Evolutionary conservation across 176 grass and related monocot species (phyloP), one percentile per base, ranked within the genome.

Genomic region (Chrysopogon serrulatus): DNA sequence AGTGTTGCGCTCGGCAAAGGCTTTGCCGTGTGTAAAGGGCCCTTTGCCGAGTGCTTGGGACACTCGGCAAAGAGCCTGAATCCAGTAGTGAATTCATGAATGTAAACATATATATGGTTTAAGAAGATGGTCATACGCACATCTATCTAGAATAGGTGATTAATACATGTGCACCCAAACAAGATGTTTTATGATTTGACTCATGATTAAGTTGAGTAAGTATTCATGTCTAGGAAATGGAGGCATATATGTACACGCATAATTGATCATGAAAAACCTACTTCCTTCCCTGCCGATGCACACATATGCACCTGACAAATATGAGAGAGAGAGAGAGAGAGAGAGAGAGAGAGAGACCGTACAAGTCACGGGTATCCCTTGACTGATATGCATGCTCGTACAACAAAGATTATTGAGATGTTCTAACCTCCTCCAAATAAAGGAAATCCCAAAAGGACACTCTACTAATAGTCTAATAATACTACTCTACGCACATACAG

Each of bases 351-450:
- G 56, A 12, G 56, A 59, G 56, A 26, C 10, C 56, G 24, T 41
- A 36, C 31, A 39, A 23, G 51, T 81, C 88, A 86, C 78, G 83
- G 63, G 78, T 21, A 82, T 82, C 88, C 11, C 83, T 72, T 77
- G 86, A 79, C 4, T 71, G 17, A 70, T 39, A 43, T 44, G 70
- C 30, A 43, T 35, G 60, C 3, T 75, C 5, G 80, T 88, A 83
- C 53, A 21, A 18, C 13, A 12, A 5, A 40, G 6, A 17, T 9
- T 54, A 35, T 44, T 16, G 74, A 83, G 56, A 83, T 79, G 67
- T 43, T 73, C 27, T 70, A 77, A 62, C 72, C 47, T 82, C 16
- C 15, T 48, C 28, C 3, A 36, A n/a, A n/a, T n/a, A n/a, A 37
- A 45, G 43, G 4, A 47, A 37, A 61, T 60, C 4, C 8, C 51